Conservation (phyloP, 495 filamentous ascomycete species). For the Neurospora sp. region DNA sequence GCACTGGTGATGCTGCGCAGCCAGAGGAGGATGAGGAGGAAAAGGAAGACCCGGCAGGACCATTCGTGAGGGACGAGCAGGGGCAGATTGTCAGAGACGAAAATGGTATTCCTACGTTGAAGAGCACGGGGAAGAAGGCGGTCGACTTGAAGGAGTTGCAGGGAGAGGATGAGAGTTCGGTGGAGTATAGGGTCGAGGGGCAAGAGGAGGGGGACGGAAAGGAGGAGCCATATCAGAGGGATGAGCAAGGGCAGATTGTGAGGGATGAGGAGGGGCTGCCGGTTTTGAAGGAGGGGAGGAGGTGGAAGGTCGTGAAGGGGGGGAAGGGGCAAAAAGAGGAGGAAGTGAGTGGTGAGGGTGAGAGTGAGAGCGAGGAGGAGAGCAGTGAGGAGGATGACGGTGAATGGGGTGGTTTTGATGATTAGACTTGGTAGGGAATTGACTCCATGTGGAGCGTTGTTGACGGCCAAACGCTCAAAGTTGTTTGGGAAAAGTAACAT, state of each 20-base stretch:
- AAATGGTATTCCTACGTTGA: conserved; percentile 30
- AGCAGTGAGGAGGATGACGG: conserved; percentile 13
- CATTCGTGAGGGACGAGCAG: conserved; percentile 28
- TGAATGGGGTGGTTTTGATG: conserved; percentile 41
- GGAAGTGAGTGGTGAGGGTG: conserved; percentile 1
- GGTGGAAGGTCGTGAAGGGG: conserved; percentile 22
- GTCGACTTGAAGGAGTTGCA: conserved; percentile 13
- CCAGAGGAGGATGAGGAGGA: conserved; percentile 2
- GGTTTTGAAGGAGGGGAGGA: background rate
- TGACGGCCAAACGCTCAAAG: background rate
- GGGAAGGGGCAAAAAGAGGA: conserved; percentile 13
- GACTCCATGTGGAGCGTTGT: background rate
- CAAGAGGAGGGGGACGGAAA: background rate
- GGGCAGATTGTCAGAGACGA: conserved; percentile 28
- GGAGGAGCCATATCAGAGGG: conserved; percentile 19
- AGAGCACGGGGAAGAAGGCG: conserved; percentile 17
- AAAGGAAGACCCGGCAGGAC: conserved; percentile 13
- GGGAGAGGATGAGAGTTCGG: conserved; percentile 18
- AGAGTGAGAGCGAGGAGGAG: conserved; percentile 4
- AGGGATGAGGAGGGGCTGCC: conserved; percentile 13
- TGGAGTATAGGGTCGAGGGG: conserved; percentile 9
- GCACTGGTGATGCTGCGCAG: background rate
- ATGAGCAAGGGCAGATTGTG: conserved; percentile 18
- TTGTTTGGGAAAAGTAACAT: background rate
- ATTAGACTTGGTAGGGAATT: conserved; percentile 14